Base-by-base conservation (phyloP, 1,139 yeast genomes). In the Kodamaea alishanica region DNA sequence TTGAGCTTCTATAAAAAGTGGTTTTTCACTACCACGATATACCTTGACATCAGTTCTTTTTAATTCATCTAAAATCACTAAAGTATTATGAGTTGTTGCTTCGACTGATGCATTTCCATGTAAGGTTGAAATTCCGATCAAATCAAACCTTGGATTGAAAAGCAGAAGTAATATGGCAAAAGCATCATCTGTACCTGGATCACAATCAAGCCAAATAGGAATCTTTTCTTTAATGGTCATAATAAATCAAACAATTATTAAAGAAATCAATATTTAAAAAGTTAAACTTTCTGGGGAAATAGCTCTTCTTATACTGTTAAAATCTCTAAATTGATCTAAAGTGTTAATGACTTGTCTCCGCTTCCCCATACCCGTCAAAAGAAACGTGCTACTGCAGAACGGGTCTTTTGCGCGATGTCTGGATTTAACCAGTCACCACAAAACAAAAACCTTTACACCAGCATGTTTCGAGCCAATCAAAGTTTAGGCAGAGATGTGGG, bases 161-260 rank as follows among this genome's bases (percentile, higher is more conserved):
- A 78, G 64, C 0, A 86, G 77, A 29, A 88, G 51, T 12, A 85
- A 63, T 6, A 88, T 68, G 7, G 95, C 96, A 38, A 86, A 75
- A 2, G 88, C 85, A 54, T 88, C 97, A 56, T 88, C 96, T 52
- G 85, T 92, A 2, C 96, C 96, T 0, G 96, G 95, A 56, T 88
- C 96, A 56, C 96, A 88, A 61, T 88, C 96, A n/a, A 88, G 59
- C 96, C 96, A 85, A 6, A 86, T 52, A 1, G 90, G 90, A 15
- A 82, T 65, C 26, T 38, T 44, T 22, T 50, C 46, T 29, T 35
- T 41, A 15, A 48, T 36, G 2, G 57, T 55, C 60, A 55, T 56
- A 7, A 6, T 35, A 6, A 15, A 12, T 27, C 12, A n/a, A 26
- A 10, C 10, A 10, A 26, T 15, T 15, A 15, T 15, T n/a, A n/a